Base-by-base conservation (phyloP, 805 yeast genomes). In the Brettanomyces bruxellensis region DNA sequence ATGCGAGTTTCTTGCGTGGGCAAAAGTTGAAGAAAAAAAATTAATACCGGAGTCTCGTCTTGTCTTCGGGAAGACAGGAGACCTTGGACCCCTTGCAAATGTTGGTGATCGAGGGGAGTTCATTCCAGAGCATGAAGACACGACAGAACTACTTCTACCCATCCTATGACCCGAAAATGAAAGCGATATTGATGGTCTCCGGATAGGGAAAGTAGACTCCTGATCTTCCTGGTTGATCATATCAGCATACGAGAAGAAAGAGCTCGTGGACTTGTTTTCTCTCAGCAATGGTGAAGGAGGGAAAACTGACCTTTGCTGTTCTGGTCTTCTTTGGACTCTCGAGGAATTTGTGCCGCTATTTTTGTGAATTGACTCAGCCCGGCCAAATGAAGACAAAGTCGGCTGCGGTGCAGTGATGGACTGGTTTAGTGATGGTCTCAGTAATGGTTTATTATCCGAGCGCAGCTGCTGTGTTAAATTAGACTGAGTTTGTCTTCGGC, bases 221-320 rank as follows among this genome's bases (percentile, higher is more conserved):
- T 63, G 70, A 55, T 81, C 84, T 61, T 83, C 91, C 54, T 77
- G 79, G 51, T 71, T 76, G 49, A 84, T 73, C 76, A 86, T 75
- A 55, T 86, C 95, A 3, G 91, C 95, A 61, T 83, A 86, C 3
- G 89, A 81, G 58, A 79, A 83, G 59, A 86, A 86, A 36, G 73
- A 69, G 22, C 73, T 63, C 25, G 65, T 59, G 32, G 71, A 64
- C 45, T 60, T 65, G 45, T 56, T 58, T 34, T 55, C 54, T 43
- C 46, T 55, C 32, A 56, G 34, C 28, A 46, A 25, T 51, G 63
- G 57, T 43, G 65, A 65, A 14, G 73, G 71, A 6, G 76, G 72
- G n/a, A 40, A 40, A 22, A 11, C 25, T 7, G 42, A 14, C 43
- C 4, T 52, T 50, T 23, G 49, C 34, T 37, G 42, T 12, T 28